A percentile compares a stretch with the other conserved stretches of the same genome.
These are phyloP conservation scores for Incumbomyces delicatus DNA, from an alignment of 2,329 filamentous ascomycete genomes.

Conservation along the genomic window DNA sequence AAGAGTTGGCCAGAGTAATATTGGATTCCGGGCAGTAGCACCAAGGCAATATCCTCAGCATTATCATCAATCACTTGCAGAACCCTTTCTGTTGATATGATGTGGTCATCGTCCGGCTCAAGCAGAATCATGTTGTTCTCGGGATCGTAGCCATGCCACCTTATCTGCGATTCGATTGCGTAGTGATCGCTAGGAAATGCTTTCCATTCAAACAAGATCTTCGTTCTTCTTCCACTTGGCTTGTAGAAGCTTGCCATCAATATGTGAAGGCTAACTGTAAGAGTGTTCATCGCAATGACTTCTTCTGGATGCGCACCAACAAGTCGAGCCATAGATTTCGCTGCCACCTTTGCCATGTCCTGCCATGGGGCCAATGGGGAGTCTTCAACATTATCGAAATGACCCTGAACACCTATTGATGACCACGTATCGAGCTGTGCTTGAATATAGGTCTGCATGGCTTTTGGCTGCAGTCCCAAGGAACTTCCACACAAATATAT, in stretches of 20 bases:
- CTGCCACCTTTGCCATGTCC: slow-evolving; percentile 64
- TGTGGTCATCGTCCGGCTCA: slow-evolving; percentile 47
- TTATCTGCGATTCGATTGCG: slow-evolving; percentile 71
- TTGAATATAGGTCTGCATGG: slow-evolving; percentile 55
- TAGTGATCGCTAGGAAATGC: slow-evolving; percentile 87
- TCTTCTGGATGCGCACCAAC: slow-evolving; percentile 65
- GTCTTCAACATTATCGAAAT: slow-evolving; percentile 61
- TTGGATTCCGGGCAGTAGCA: slow-evolving; percentile 77
- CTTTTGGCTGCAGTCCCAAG: slow-evolving; percentile 69
- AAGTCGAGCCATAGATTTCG: slow-evolving; percentile 58
- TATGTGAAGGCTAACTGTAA: slow-evolving; percentile 72
- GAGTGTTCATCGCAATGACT: slow-evolving; percentile 77
- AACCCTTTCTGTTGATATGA: slow-evolving; percentile 61
- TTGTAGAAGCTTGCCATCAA: slow-evolving; percentile 76
- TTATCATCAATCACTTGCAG: slow-evolving; percentile 64
- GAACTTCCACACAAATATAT: slow-evolving; percentile 89
- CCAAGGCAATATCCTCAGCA: slow-evolving; percentile 59
- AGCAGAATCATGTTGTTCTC: slow-evolving; percentile 63
- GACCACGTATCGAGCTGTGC: slow-evolving; percentile 75
- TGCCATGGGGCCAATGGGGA: slow-evolving; percentile 64
- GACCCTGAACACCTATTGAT: slow-evolving; percentile 70
- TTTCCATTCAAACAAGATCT: slow-evolving; percentile 77
- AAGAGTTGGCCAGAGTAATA: slow-evolving; percentile 87
- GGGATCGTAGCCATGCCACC: slow-evolving; percentile 58
- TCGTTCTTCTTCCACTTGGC: slow-evolving; percentile 56